Evolutionary conservation across 2,329 filamentous ascomycete species (phyloP), one percentile per base, ranked within the genome.

Genomic region (Drechslerella coelobrocha): DNA sequence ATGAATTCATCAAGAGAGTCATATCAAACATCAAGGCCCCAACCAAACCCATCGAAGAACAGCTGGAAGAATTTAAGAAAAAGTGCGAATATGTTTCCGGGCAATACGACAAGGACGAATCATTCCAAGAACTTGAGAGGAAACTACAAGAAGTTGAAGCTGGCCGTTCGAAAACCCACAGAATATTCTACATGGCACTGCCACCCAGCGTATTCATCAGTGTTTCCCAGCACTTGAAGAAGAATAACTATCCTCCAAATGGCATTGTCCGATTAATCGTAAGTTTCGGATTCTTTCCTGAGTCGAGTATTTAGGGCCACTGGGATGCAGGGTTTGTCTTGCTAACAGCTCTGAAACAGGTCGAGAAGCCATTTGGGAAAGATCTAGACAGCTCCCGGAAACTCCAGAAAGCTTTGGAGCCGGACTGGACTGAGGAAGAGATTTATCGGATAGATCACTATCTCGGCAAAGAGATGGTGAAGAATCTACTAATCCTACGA

Each of bases 401-500:
- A 81, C 86, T 99, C 72, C 93, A 97, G 79, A 92, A 90, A 80
- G 95, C 94, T 6, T 86, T 99, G 73, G 91, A 93, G 78, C 94
- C 94, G 45, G 92, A 99, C 82, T 99, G 94, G 95, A 94, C 90
- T 78, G 95, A 99, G 81, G 93, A 97, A 59, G 94, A 99, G 82
- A 88, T 99, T 75, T 99, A 95, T 88, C 92, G 94, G 78, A 99
- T 99, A 78, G 94, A 99, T 80, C 94, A 99, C 83, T 99, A 99
- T 81, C 87, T 99, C 51, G 95, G 95, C 77, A 99, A 99, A 85
- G 94, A 99, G 82, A 99, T 99, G 94, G 94, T 99, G 77, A 99
- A 99, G 88, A 99, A 99, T 82, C 95, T 99, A 76, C 85, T 99
- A 75, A 97, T 99, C 76, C 86, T 99, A 75, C 87, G 95, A 79